Evolutionary conservation across 495 filamentous ascomycete species (phyloP), one percentile per base, ranked within the genome.

Genomic region (Penicillium egyptiacum): DNA sequence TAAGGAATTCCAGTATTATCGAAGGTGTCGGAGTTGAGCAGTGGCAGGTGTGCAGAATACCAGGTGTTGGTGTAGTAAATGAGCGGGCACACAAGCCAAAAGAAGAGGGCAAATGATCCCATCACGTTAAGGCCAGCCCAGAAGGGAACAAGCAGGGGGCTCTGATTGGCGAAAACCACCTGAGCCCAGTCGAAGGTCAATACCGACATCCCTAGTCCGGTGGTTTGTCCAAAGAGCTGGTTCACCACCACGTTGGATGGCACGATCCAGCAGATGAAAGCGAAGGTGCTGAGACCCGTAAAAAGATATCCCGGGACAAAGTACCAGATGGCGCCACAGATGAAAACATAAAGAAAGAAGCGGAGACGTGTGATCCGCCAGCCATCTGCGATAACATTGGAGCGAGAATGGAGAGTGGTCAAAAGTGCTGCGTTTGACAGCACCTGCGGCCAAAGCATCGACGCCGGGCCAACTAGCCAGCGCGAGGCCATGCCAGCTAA

Each of bases 121-220:
- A 96, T 85, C 22, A 96, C 90, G 68, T 96, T 96, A 60, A 91
- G 77, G 2, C 91, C 90, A 6, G 92, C 92, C 92, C 92, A 96
- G 65, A 92, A 96, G 0, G 92, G 92, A 1, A 89, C 91, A 22
- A 96, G 73, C 0, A 96, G 78, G 0, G 92, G 92, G 28, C 89
- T 94, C 12, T 89, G 89, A 58, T 93, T 95, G 62, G 74, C 74
- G 53, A 92, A 96, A 9, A 92, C 90, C 41, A 96, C 86, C 72
- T 96, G 92, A 0, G 88, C 85, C 92, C 92, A 96, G 73, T 96
- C 92, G 58, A 96, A 96, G 0, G 92, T 96, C 63, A 96, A 63
- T 4, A 92, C 85, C 49, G 94, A 93, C 57, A 96, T 78, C 3
- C 91, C 91, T 20, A 90, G 61, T 0, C 87, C 87, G 3, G 85